A percentile compares a stretch with the other conserved stretches of the same genome.
These are phyloP conservation scores for Pholiota conissans DNA, from an alignment of 768 basidiomycete genomes.

Conservation along the genomic window DNA sequence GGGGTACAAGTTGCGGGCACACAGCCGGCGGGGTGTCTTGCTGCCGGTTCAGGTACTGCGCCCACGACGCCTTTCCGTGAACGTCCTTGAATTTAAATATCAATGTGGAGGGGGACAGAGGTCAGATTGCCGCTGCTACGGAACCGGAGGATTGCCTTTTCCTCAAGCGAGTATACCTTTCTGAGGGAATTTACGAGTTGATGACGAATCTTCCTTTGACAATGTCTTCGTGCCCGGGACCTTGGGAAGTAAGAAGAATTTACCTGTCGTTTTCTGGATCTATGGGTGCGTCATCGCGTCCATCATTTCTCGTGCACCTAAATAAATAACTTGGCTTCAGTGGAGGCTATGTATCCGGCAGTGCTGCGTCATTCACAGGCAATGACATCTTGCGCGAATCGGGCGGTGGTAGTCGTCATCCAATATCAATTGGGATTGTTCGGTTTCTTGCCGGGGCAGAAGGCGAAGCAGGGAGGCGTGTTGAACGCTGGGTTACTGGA, in stretches of 20 bases:
- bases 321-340: no score
- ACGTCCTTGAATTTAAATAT: not conserved
- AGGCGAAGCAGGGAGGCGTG: slow-evolving; percentile 40
- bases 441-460: slow-evolving; percentile 44
- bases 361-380: slow-evolving; percentile 29
- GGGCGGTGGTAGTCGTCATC: slow-evolving; percentile 34
- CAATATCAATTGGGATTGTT: slow-evolving; percentile 46
- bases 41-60: slow-evolving; percentile 27
- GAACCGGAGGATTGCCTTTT: slow-evolving; percentile 42
- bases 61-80: slow-evolving; percentile 32
- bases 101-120: not conserved
- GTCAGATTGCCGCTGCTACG: not conserved
- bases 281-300: slow-evolving; percentile 31
- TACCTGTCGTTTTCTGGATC: slow-evolving; percentile 46
- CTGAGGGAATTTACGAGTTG: not conserved
- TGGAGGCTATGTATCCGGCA: slow-evolving; percentile 33
- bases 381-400: slow-evolving; percentile 37
- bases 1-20: slow-evolving; percentile 34
- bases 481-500: slow-evolving; percentile 51
- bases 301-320: no score
- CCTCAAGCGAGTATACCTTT: slow-evolving; percentile 29
- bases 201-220: not conserved
- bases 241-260: slow-evolving; percentile 20
- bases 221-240: slow-evolving; percentile 39
- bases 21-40: slow-evolving; percentile 32